phyloP scores from a whole-genome alignment of 2,329 filamentous ascomycete species.

The Fusarium vanettenii region DNA sequence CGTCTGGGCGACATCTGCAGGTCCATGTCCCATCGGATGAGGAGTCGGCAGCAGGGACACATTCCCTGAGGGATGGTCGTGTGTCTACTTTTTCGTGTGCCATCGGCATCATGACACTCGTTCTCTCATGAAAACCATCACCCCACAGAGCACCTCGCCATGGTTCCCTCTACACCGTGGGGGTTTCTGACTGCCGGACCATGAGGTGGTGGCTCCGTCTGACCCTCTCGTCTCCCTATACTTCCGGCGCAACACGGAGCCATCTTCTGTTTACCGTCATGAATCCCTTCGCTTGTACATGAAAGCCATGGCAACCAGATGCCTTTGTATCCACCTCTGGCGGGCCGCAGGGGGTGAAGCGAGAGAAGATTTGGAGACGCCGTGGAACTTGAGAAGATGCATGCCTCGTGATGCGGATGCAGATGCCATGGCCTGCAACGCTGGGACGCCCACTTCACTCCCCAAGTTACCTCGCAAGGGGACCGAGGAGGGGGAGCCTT shows the following conservation, averaged over 20 bases:
- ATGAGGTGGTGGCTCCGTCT: background rate
- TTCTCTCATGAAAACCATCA: conserved; percentile 23
- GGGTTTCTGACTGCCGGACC: conserved; percentile 21
- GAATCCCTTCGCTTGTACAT: conserved; percentile 7
- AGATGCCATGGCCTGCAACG: conserved; percentile 25
- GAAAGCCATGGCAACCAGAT: conserved; percentile 34
- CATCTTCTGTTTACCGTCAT: conserved; percentile 22
- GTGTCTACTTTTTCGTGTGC: conserved; percentile 26
- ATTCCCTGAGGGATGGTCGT: conserved; percentile 19
- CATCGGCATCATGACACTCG: conserved; percentile 36
- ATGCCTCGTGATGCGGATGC: conserved; percentile 39
- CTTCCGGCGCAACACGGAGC: background rate
- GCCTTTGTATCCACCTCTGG: conserved; percentile 26
- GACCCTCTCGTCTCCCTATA: background rate
- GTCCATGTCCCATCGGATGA: conserved; percentile 40
- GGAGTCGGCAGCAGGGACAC: conserved; percentile 22
- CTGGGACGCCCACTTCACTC: conserved; percentile 21
- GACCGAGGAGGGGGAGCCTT: background rate
- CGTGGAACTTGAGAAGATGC: conserved; percentile 36
- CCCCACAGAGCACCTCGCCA: conserved; percentile 26
- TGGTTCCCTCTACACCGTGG: conserved; percentile 19
- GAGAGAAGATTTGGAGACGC: conserved; percentile 21
- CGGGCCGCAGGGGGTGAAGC: conserved; percentile 37
- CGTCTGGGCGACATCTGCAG: conserved; percentile 36
- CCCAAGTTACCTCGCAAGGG: conserved; percentile 20